These are phyloP conservation scores for Ogataea paraovalis DNA, from an alignment of 805 yeast genomes.

Conservation along the genomic window DNA sequence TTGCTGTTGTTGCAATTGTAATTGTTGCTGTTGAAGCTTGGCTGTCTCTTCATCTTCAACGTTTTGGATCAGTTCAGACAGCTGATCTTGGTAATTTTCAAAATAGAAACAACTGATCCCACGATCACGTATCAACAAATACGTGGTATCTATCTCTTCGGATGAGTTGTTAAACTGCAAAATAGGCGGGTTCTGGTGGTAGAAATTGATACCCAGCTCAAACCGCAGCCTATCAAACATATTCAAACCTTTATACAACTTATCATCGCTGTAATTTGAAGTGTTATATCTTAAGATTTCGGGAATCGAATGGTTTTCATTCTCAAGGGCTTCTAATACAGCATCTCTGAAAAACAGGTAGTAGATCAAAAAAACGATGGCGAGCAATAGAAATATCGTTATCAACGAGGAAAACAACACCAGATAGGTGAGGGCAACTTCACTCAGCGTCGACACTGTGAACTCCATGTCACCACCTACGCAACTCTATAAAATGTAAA, in stretches of 20 bases:
- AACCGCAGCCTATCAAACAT: conserved; percentile 23
- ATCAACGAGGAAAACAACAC: conserved; percentile 25
- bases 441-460: conserved; percentile 12
- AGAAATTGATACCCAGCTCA: conserved; percentile 22
- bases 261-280: conserved; percentile 16
- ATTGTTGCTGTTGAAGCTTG: neutral
- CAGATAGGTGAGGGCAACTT: conserved; percentile 22
- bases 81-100: conserved; percentile 29
- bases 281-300: conserved; percentile 20
- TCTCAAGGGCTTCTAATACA: conserved; percentile 8
- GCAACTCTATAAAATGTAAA: neutral
- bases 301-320: conserved; percentile 22
- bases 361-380: conserved; percentile 24
- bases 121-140: conserved; percentile 31
- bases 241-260: conserved; percentile 18
- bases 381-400: conserved; percentile 22
- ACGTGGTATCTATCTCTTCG: conserved; percentile 26
- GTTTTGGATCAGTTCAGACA: conserved; percentile 20
- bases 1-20: neutral
- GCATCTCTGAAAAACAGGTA: conserved; percentile 25
- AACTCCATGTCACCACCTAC: neutral
- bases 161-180: conserved; percentile 24
- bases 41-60: conserved; percentile 14
- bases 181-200: conserved; percentile 21
- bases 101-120: conserved; percentile 33